Evolutionary conservation across 441 rosid genomes (phyloP).

Genomic region (Bruguiera hainesii): DNA sequence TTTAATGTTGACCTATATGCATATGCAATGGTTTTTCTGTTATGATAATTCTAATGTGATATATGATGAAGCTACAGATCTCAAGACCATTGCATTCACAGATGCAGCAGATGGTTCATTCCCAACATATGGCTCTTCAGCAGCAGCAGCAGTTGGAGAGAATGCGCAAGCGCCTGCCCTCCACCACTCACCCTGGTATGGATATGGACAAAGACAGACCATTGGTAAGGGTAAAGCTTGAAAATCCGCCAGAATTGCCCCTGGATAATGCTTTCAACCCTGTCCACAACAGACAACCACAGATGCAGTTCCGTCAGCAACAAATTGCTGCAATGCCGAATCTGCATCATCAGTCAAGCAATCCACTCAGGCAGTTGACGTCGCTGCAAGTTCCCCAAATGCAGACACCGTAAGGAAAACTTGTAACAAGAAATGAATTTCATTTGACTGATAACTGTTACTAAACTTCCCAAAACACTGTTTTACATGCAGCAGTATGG

Average conservation of each 20-base stretch:
- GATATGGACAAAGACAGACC: constrained; percentile 73
- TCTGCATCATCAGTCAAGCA: constrained; percentile 53
- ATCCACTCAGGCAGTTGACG: constrained; percentile 64
- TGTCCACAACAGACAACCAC: constrained; percentile 49
- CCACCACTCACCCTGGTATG: constrained; percentile 54
- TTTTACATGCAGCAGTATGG: constrained; percentile 53
- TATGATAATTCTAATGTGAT: neutral
- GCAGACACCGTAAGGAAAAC: constrained; percentile 69
- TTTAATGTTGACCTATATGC: constrained; percentile 8
- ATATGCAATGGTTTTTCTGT: constrained; percentile 4
- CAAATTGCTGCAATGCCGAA: constrained; percentile 59
- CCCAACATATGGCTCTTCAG: constrained; percentile 45
- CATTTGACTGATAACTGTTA: constrained; percentile 1
- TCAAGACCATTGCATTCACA: constrained; percentile 70
- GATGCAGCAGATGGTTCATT: constrained; percentile 64
- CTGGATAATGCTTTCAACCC: constrained; percentile 58
- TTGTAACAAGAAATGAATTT: constrained; percentile 9
- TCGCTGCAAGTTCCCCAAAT: constrained; percentile 66
- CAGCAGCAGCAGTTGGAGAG: constrained; percentile 53
- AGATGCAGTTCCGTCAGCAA: constrained; percentile 62
- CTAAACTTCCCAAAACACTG: constrained; percentile 10
- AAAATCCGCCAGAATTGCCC: constrained; percentile 61
- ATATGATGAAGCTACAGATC: constrained; percentile 42
- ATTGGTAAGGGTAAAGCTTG: constrained; percentile 71
- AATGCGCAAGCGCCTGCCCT: constrained; percentile 50